phyloP scores from a whole-genome alignment of 495 filamentous ascomycete species.

The Penicillium turbatum region DNA sequence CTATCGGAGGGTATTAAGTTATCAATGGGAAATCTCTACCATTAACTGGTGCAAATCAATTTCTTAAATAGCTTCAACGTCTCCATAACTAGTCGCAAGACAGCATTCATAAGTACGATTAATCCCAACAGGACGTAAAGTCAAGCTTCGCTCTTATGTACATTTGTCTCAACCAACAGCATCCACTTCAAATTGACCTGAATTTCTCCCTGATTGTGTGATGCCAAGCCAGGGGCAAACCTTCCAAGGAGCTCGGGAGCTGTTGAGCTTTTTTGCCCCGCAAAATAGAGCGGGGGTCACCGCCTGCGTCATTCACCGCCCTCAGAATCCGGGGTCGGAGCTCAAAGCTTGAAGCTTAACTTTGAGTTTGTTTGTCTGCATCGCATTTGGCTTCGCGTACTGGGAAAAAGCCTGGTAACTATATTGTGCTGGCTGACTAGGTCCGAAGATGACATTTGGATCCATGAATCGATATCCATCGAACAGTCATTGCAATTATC shows the following conservation, averaged over 20 bases:
- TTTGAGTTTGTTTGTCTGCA: neutral
- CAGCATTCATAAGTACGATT: too few species aligned
- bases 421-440: too few species aligned
- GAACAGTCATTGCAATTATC: too few species aligned
- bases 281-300: neutral
- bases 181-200: neutral
- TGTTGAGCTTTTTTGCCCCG: conserved; percentile 5
- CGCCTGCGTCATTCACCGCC: conserved; percentile 13
- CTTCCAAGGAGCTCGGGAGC: neutral
- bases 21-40: conserved; percentile 33
- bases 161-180: neutral
- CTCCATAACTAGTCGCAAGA: neutral
- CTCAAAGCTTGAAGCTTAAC: conserved; percentile 4
- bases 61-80: neutral
- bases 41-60: conserved; percentile 3
- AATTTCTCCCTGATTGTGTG: too few species aligned
- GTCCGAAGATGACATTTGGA: neutral
- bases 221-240: neutral
- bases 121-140: neutral
- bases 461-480: neutral
- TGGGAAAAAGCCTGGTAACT: too few species aligned
- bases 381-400: too few species aligned
- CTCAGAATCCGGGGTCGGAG: conserved; percentile 5
- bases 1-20: conserved; percentile 30
- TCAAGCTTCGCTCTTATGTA: neutral